Conservation (phyloP, 208 protist species). For the Lotmaria passim region DNA sequence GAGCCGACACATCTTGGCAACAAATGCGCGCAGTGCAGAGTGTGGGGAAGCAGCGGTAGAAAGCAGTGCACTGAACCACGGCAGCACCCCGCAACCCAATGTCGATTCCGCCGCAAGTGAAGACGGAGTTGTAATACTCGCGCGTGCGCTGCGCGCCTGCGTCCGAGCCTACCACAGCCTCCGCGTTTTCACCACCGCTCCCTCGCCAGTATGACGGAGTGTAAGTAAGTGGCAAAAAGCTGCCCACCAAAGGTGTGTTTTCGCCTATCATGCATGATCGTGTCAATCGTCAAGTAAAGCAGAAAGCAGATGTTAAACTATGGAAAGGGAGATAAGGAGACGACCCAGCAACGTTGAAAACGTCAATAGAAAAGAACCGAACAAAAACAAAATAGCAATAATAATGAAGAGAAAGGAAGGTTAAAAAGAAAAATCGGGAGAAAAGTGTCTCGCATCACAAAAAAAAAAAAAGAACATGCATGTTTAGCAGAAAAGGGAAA, state of each 20-base stretch:
- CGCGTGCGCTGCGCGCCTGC: constrained; percentile 18
- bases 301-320: constrained; percentile 3
- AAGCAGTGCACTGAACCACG: constrained; percentile 31
- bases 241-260: constrained; percentile 27
- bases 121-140: constrained; percentile 39
- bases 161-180: background rate
- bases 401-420: background rate
- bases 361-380: too few species aligned
- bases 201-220: constrained; percentile 5
- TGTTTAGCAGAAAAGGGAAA: too few species aligned
- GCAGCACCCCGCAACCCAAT: constrained; percentile 48
- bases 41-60: constrained; percentile 34
- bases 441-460: background rate
- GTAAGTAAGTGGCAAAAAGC: constrained; percentile 18
- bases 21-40: constrained; percentile 26
- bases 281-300: background rate
- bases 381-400: constrained; percentile 11
- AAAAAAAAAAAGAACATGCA: background rate
- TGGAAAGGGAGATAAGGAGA: too few species aligned
- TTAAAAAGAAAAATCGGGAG: background rate
- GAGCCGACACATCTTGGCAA: constrained; percentile 50
- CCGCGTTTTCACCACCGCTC: background rate
- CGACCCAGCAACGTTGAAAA: too few species aligned
- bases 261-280: constrained; percentile 30
- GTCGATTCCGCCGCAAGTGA: constrained; percentile 38